Conservation (phyloP, 2,329 filamentous ascomycete species). For the Pseudogymnoascus sp. region DNA sequence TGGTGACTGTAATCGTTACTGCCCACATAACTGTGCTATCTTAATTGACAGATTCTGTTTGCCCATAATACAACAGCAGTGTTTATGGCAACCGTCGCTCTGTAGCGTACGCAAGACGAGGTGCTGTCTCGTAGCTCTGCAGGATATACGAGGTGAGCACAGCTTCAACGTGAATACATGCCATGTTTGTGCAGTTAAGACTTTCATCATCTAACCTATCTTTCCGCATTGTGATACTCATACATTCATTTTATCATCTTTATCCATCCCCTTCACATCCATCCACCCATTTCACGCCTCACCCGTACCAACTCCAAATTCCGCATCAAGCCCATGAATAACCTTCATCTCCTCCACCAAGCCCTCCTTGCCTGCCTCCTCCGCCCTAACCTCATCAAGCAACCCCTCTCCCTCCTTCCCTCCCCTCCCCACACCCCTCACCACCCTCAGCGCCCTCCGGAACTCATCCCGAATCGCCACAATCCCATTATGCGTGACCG, state of each 20-base stretch:
- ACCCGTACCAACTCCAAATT: background rate
- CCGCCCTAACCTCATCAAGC: conserved; percentile 14
- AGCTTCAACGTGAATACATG: background rate
- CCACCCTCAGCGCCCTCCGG: conserved; percentile 66
- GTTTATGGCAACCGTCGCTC: too few species aligned
- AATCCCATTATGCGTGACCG: conserved; percentile 75
- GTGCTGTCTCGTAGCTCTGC: background rate
- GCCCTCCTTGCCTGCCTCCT: conserved; percentile 26
- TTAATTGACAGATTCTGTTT: background rate
- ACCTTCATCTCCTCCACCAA: conserved; percentile 35
- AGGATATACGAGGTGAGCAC: background rate
- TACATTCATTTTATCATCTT: background rate
- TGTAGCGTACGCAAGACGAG: background rate
- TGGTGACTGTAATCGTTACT: background rate
- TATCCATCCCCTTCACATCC: background rate
- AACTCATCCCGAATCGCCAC: conserved; percentile 79
- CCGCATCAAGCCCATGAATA: conserved; percentile 29
- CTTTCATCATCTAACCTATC: background rate
- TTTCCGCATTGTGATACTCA: background rate
- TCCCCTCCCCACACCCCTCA: conserved; percentile 43
- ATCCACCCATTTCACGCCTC: background rate
- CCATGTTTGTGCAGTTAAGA: background rate
- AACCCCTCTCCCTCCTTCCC: conserved; percentile 9
- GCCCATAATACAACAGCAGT: too few species aligned
- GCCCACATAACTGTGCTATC: background rate